phyloP scores from a whole-genome alignment of 257 asterid genomes.

The Oldenlandia corymbosa region DNA sequence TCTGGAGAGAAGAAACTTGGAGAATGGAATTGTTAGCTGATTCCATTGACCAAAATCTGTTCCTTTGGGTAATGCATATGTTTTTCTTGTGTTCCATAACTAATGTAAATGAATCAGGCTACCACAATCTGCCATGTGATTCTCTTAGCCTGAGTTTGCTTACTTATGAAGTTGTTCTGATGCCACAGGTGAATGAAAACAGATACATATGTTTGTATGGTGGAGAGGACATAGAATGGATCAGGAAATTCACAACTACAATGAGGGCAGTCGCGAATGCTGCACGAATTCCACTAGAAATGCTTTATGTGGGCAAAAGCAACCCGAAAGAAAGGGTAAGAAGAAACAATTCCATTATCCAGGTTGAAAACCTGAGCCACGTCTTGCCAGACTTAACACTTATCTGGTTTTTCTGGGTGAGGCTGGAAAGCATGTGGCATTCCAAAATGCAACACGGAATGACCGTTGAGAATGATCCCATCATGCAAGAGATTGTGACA shows the following conservation, averaged over 20 bases:
- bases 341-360: constrained; percentile 51
- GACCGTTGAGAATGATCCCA: constrained; percentile 46
- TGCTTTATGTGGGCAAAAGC: constrained; percentile 82
- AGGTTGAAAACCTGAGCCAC: constrained; percentile 52
- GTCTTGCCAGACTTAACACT: constrained; percentile 36
- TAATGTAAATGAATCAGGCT: too few species aligned
- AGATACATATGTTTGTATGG: constrained; percentile 77
- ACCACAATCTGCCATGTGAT: too few species aligned
- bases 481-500: constrained; percentile 59
- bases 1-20: constrained; percentile 70
- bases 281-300: constrained; percentile 45
- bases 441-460: constrained; percentile 66
- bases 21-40: constrained; percentile 59
- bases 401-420: constrained; percentile 82
- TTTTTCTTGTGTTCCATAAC: not conserved
- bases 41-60: constrained; percentile 49
- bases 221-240: constrained; percentile 88
- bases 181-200: constrained; percentile 41
- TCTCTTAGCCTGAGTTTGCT: too few species aligned
- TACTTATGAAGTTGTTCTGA: not conserved
- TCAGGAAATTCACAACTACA: constrained; percentile 48
- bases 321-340: constrained; percentile 58
- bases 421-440: constrained; percentile 92
- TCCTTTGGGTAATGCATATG: constrained; percentile 51
- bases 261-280: constrained; percentile 37